Conservation (phyloP, 169 alveolate genomes). For the Condylostoma magnum region DNA sequence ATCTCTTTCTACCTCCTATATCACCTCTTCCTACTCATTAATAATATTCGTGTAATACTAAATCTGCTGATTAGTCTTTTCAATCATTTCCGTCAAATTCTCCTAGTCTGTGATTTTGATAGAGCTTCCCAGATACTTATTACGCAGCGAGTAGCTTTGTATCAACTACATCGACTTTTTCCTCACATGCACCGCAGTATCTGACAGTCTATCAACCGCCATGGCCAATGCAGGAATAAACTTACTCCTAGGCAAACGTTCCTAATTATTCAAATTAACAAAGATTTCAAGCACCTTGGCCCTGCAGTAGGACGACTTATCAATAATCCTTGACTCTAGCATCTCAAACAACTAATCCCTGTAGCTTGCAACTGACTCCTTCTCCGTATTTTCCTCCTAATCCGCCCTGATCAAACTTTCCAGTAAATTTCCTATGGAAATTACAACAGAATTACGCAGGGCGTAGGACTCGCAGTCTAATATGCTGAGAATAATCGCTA, state of each 20-base stretch:
- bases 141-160: constrained; percentile 1
- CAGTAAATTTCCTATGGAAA: constrained; percentile 51
- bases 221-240: constrained; percentile 39
- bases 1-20: not conserved
- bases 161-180: constrained; percentile 57
- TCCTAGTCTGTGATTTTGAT: constrained; percentile 7
- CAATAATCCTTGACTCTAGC: constrained; percentile 53
- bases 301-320: constrained; percentile 64
- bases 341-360: constrained; percentile 58
- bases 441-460: constrained; percentile 59
- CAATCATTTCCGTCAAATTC: not conserved
- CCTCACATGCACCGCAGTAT: constrained; percentile 59
- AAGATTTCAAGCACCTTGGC: constrained; percentile 55
- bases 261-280: constrained; percentile 43
- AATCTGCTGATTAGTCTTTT: not conserved
- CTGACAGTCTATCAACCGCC: constrained; percentile 56
- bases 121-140: not conserved
- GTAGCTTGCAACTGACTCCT: constrained; percentile 55
- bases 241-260: constrained; percentile 41
- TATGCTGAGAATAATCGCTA: constrained; percentile 53
- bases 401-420: constrained; percentile 49
- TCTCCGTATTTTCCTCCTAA: constrained; percentile 33
- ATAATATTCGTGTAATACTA: not conserved
- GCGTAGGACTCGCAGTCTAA: constrained; percentile 67
- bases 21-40: not conserved